Conservation (phyloP, 1,139 yeast genomes). For the Debaryomycetaceae sp. region DNA sequence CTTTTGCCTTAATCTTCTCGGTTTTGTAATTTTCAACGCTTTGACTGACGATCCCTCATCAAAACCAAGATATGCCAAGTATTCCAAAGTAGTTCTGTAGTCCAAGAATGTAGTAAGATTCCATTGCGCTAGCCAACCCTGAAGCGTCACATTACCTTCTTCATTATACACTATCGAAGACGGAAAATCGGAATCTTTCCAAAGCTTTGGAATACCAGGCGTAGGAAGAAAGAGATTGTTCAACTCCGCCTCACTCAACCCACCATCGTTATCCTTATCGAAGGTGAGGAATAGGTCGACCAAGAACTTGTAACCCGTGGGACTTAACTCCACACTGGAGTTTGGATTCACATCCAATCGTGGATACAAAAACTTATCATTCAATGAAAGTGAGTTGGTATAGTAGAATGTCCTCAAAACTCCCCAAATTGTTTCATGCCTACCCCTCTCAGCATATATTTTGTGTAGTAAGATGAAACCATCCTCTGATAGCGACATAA, state of each 20-base stretch:
- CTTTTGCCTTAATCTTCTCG: constrained; percentile 63
- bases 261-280: constrained; percentile 95
- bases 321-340: constrained; percentile 87
- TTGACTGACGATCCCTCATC: constrained; percentile 50
- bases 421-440: constrained; percentile 97
- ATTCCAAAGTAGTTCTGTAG: constrained; percentile 78
- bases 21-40: constrained; percentile 80
- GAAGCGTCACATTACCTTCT: constrained; percentile 82
- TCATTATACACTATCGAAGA: constrained; percentile 84
- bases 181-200: constrained; percentile 87
- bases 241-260: constrained; percentile 72
- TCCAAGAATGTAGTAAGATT: constrained; percentile 89
- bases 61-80: constrained; percentile 85
- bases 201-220: constrained; percentile 84
- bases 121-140: constrained; percentile 99
- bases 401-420: constrained; percentile 82
- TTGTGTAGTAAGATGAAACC: constrained; percentile 79
- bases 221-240: constrained; percentile 73
- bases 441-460: constrained; percentile 80
- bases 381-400: constrained; percentile 83
- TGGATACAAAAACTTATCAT: constrained; percentile 75
- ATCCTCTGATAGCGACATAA: constrained; percentile 58
- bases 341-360: constrained; percentile 70
- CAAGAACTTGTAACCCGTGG: constrained; percentile 86
- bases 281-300: constrained; percentile 85